These are phyloP conservation scores for Apiotrichum akiyoshidainum DNA, from an alignment of 1,284 basidiomycete genomes.

Conservation along the genomic window DNA sequence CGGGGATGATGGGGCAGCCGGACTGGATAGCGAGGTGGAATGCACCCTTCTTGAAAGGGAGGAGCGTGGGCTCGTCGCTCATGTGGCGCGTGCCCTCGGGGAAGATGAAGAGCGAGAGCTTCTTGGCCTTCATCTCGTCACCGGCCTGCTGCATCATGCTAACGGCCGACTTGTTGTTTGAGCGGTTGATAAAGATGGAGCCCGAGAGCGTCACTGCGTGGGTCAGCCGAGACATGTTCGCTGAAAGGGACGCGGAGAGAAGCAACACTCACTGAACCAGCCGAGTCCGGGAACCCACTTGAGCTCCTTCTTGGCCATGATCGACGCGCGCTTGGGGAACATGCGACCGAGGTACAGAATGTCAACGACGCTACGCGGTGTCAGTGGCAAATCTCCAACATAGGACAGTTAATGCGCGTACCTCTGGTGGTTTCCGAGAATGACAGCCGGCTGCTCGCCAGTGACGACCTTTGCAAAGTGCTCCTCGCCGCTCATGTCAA, in stretches of 20 bases:
- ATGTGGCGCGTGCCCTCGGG: constrained; percentile 86
- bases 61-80: constrained; percentile 62
- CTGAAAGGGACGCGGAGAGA: not conserved
- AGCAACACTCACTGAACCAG: constrained; percentile 62
- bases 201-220: constrained; percentile 73
- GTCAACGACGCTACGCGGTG: constrained; percentile 67
- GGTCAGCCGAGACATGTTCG: constrained; percentile 1
- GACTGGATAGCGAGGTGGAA: constrained; percentile 90
- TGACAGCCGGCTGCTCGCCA: constrained; percentile 59
- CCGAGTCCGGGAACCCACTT: constrained; percentile 81
- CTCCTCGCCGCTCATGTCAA: constrained; percentile 83
- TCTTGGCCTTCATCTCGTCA: constrained; percentile 71
- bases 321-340: constrained; percentile 78
- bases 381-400: not conserved
- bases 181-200: constrained; percentile 87
- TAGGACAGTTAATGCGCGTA: constrained; percentile 22
- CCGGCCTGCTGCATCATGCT: constrained; percentile 77
- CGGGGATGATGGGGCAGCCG: constrained; percentile 76
- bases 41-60: constrained; percentile 96
- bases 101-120: constrained; percentile 82
- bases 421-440: constrained; percentile 90
- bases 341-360: constrained; percentile 79
- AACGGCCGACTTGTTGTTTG: constrained; percentile 71
- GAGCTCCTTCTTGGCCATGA: constrained; percentile 92
- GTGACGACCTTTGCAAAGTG: constrained; percentile 59